These are phyloP conservation scores for Arabis hirsuta DNA, from an alignment of 345 rosid genomes.

Conservation along the genomic window DNA sequence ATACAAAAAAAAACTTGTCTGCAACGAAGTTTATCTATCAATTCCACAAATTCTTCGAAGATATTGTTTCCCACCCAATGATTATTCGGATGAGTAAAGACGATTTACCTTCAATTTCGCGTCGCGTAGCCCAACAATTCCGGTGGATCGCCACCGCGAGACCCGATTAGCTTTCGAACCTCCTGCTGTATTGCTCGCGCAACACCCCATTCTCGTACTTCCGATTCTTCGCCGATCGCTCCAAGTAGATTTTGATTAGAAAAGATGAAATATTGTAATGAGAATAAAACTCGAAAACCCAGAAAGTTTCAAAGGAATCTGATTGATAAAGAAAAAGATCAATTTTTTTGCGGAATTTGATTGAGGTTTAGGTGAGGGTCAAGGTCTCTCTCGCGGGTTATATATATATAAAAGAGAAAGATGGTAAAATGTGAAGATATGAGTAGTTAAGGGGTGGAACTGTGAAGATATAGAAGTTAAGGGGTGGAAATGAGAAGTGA, in stretches of 20 bases:
- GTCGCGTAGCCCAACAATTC: constrained; percentile 91
- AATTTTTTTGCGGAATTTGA: constrained; percentile 13
- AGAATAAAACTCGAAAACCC: constrained; percentile 13
- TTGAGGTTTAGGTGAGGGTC: constrained; percentile 44
- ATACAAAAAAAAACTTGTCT: background rate
- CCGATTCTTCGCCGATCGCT: constrained; percentile 32
- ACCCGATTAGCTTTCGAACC: constrained; percentile 71
- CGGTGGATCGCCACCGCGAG: constrained; percentile 93
- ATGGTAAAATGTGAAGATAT: too few relatives aligned
- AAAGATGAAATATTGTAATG: background rate
- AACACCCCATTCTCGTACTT: constrained; percentile 72
- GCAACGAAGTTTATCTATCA: background rate
- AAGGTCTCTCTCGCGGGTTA: constrained; percentile 34
- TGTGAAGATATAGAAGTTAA: too few relatives aligned
- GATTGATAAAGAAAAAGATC: constrained; percentile 9
- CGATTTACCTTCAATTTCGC: constrained; percentile 77
- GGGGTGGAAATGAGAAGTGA: too few relatives aligned
- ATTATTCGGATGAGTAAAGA: background rate
- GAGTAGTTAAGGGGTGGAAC: too few relatives aligned
- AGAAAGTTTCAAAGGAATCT: constrained; percentile 36
- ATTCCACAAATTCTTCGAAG: constrained; percentile 14
- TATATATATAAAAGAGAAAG: background rate
- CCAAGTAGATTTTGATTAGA: constrained; percentile 1
- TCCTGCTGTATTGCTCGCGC: constrained; percentile 67
- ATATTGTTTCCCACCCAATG: too few relatives aligned